Base-by-base conservation (phyloP, 805 yeast genomes). In the Sungouiella thailandica region DNA sequence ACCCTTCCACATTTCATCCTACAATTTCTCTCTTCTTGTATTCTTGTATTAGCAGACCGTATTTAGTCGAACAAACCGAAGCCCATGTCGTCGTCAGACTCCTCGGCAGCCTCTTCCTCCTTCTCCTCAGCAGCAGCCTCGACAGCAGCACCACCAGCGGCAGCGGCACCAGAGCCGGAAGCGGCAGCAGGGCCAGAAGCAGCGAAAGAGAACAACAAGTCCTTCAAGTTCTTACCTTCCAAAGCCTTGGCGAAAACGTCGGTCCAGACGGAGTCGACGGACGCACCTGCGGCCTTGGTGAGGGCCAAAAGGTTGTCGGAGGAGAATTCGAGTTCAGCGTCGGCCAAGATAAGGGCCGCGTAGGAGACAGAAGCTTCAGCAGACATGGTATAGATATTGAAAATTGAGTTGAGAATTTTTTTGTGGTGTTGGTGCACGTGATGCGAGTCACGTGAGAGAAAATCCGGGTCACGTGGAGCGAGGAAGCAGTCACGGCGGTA, bases 271-370 rank as follows among this genome's bases (percentile, higher is more conserved):
- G 69, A 39, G 42, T 84, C 94, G 60, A 83, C 85, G 38, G 75
- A 70, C 60, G 88, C 79, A 65, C 86, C 84, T 54, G 96, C 95
- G 55, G 94, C 85, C 58, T 70, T 60, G 66, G 86, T 71, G 64
- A 86, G 70, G 50, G 93, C 68, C 60, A 78, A 67, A 56, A 86
- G 74, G 77, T 85, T 86, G 68, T 83, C 90, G 54, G 93, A 43
- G 50, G 95, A 77, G 80, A 93, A 78, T 71, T 89, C 96, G 62
- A 87, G 74, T 62, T 87, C 96, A 61, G 97, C 86, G 66, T 90
- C 98, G 53, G 97, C 96, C 71, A 90, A 79, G 75, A 90, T 88
- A 71, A 90, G 81, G 64, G 97, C 96, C 69, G 98, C 97, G 84
- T 87, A 88, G 57, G 96, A 84, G 65, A 87, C 86, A 65, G 90